Evolutionary conservation across 169 alveolate genomes (phyloP).

Genomic region (Theileria sp.): DNA sequence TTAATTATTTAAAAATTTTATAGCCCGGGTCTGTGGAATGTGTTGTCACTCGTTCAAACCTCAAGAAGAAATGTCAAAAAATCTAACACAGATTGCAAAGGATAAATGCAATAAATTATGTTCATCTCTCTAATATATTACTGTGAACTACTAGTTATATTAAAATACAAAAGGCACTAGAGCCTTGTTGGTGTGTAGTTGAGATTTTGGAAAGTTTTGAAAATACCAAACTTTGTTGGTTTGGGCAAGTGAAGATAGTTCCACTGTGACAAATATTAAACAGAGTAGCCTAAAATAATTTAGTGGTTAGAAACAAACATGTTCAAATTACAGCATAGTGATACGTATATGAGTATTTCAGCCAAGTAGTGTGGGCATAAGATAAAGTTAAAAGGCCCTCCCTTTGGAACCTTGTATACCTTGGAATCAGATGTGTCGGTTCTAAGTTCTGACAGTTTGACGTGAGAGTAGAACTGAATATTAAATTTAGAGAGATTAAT

Average conservation of each 20-base stretch:
- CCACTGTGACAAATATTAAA: conserved; percentile 31
- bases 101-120: conserved; percentile 44
- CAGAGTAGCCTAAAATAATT: conserved; percentile 33
- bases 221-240: conserved; percentile 47
- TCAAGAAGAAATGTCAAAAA: conserved; percentile 25
- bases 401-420: conserved; percentile 75
- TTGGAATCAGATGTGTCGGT: conserved; percentile 19
- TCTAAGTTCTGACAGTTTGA: conserved; percentile 23
- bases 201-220: conserved; percentile 25
- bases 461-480: conserved; percentile 53
- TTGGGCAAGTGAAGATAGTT: conserved; percentile 30
- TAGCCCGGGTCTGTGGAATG: conserved; percentile 32
- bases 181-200: conserved; percentile 31
- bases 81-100: conserved; percentile 44
- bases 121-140: conserved; percentile 2
- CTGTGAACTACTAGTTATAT: not conserved
- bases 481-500: not conserved
- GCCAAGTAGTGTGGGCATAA: conserved; percentile 83
- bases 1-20: not conserved
- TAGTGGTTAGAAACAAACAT: conserved; percentile 25
- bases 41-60: conserved; percentile 51
- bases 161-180: conserved; percentile 47
- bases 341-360: conserved; percentile 74
- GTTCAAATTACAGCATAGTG: conserved; percentile 61
- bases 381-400: conserved; percentile 73